phyloP scores from a whole-genome alignment of 352 stramenopile species.

The Pythium dissimile region DNA sequence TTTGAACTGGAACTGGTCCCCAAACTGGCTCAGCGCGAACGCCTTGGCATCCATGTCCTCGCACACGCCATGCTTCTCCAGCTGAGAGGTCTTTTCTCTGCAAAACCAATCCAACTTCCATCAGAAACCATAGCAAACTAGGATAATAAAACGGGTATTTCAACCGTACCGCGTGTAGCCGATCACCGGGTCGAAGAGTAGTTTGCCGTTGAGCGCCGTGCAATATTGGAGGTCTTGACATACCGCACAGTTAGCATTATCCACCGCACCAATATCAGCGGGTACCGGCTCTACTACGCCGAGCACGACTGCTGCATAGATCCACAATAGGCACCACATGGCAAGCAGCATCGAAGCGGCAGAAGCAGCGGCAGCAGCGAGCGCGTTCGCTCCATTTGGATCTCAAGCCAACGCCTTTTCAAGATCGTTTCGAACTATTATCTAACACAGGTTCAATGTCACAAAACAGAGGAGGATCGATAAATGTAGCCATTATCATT shows the following conservation, averaged over 20 bases:
- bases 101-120: too few relatives aligned
- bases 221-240: conserved; percentile 59
- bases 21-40: conserved; percentile 47
- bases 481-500: conserved; percentile 17
- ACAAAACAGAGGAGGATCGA: not conserved
- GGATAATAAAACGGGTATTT: not conserved
- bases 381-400: not conserved
- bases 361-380: not conserved
- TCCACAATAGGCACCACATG: too few relatives aligned
- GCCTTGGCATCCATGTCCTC: conserved; percentile 71
- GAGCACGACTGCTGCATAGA: too few relatives aligned
- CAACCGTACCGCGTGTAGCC: conserved; percentile 53
- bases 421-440: conserved; percentile 1
- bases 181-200: conserved; percentile 59
- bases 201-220: conserved; percentile 62
- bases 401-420: not conserved
- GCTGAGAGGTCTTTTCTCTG: conserved; percentile 49
- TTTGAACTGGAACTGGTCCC: conserved; percentile 62
- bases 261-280: conserved; percentile 42
- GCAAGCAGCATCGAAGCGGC: too few relatives aligned
- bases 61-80: conserved; percentile 71
- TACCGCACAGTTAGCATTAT: conserved; percentile 36
- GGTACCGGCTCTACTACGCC: too few relatives aligned
- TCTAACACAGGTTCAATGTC: not conserved
- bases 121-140: too few relatives aligned